phyloP scores from a whole-genome alignment of 192 early-diverging fungal species.

The Rhizophlyctis rosea region DNA sequence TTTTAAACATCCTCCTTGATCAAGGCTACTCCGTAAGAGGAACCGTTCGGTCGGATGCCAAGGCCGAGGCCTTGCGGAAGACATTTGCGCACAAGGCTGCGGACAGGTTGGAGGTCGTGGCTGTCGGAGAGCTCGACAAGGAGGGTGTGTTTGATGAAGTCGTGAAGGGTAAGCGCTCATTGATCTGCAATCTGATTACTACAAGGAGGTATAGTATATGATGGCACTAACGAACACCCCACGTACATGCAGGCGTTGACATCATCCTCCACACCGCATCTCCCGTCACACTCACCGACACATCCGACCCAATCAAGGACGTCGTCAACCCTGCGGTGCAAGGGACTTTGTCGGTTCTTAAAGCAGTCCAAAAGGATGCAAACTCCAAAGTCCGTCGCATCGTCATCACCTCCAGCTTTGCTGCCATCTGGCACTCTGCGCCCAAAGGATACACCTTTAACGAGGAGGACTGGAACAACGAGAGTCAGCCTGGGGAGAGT shows the following conservation, averaged over 20 bases:
- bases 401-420: conserved; percentile 46
- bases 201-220: no score
- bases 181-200: no score
- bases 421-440: conserved; percentile 20
- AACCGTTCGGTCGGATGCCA: conserved; percentile 36
- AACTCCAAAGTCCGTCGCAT: conserved; percentile 31
- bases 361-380: conserved; percentile 21
- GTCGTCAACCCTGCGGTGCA: conserved; percentile 43
- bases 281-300: conserved; percentile 25
- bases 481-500: conserved; percentile 4
- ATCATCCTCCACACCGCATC: conserved; percentile 43
- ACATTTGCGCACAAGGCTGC: conserved; percentile 16
- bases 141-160: conserved; percentile 38
- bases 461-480: conserved; percentile 37
- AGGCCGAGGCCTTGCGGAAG: conserved; percentile 18
- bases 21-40: conserved; percentile 40
- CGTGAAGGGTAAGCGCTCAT: conserved; percentile 38
- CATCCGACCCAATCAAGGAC: conserved; percentile 31
- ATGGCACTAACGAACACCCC: no score
- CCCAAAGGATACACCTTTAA: conserved; percentile 17
- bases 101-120: conserved; percentile 21
- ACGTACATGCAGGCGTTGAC: no score
- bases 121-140: conserved; percentile 29
- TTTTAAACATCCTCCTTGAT: conserved; percentile 40
- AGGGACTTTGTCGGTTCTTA: conserved; percentile 41